Evolutionary conservation across 306 rosid species (phyloP).

Genomic region (Trifolium dubium): DNA sequence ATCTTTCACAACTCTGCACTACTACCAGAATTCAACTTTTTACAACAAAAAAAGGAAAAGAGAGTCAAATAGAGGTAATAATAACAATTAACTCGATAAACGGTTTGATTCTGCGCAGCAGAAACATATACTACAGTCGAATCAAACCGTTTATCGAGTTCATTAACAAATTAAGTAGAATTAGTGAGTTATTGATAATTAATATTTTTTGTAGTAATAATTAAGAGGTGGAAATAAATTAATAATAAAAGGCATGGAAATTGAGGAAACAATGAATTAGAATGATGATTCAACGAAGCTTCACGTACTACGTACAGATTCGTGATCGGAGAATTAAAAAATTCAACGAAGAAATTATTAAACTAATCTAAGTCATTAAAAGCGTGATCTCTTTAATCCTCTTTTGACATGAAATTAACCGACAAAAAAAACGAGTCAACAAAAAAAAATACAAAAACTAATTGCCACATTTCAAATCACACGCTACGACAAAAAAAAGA

Average conservation of each 20-base stretch:
- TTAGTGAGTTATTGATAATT: neutral
- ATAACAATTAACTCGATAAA: neutral
- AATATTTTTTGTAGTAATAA: neutral
- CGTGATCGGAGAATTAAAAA: slow-evolving; percentile 41
- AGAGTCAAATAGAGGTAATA: slow-evolving; percentile 31
- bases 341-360: slow-evolving; percentile 24
- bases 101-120: too few species aligned
- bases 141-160: too few species aligned
- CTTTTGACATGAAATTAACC: slow-evolving; percentile 36
- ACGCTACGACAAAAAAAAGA: neutral
- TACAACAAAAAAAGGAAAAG: slow-evolving; percentile 19
- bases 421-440: slow-evolving; percentile 32
- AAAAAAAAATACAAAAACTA: neutral
- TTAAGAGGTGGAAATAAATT: slow-evolving; percentile 32
- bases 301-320: slow-evolving; percentile 23
- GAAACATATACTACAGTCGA: too few species aligned
- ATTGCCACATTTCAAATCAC: slow-evolving; percentile 23
- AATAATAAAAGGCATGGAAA: slow-evolving; percentile 46
- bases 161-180: too few species aligned
- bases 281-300: slow-evolving; percentile 47
- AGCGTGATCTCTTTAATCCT: slow-evolving; percentile 42
- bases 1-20: slow-evolving; percentile 22
- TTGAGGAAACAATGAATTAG: slow-evolving; percentile 32
- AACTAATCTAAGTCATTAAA: slow-evolving; percentile 47
- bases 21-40: slow-evolving; percentile 19